Evolutionary conservation across 208 protist species (phyloP).

Genomic region (Trypanosoma grayi): DNA sequence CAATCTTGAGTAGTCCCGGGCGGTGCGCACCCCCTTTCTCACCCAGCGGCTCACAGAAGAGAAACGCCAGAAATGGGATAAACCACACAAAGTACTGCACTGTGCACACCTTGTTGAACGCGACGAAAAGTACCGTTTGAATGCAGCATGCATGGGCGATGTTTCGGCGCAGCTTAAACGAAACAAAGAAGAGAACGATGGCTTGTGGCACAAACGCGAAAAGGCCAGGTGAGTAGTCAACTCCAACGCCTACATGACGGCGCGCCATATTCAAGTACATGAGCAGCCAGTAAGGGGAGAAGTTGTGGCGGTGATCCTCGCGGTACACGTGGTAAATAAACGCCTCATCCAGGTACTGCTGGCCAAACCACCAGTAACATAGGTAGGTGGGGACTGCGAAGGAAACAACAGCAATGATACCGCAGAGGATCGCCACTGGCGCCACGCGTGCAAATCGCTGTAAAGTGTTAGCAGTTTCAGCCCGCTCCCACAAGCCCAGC

Average conservation of each 20-base stretch:
- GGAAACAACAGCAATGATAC: conserved; percentile 37
- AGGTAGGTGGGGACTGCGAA: conserved; percentile 51
- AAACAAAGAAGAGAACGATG: conserved; percentile 59
- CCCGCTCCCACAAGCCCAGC: conserved; percentile 55
- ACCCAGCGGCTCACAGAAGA: conserved; percentile 47
- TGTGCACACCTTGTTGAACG: conserved; percentile 94
- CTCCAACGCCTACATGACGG: conserved; percentile 36
- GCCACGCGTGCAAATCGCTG: background rate
- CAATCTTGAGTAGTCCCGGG: conserved; percentile 20
- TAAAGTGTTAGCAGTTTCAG: conserved; percentile 5
- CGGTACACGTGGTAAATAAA: conserved; percentile 82
- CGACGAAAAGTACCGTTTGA: conserved; percentile 88
- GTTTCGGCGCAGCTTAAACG: conserved; percentile 72
- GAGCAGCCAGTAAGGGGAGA: conserved; percentile 91
- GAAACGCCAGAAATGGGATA: conserved; percentile 77
- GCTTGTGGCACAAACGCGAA: conserved; percentile 87
- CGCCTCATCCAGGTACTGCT: conserved; percentile 74
- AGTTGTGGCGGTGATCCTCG: conserved; percentile 91
- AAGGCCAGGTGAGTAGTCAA: conserved; percentile 54
- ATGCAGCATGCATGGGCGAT: conserved; percentile 79
- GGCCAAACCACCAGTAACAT: conserved; percentile 65
- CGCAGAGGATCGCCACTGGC: conserved; percentile 35
- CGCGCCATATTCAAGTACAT: conserved; percentile 84
- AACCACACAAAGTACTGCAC: conserved; percentile 97
- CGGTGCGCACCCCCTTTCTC: background rate